Evolutionary conservation across 495 filamentous ascomycete species (phyloP).

Genomic region (Bacidia gigantensis): DNA sequence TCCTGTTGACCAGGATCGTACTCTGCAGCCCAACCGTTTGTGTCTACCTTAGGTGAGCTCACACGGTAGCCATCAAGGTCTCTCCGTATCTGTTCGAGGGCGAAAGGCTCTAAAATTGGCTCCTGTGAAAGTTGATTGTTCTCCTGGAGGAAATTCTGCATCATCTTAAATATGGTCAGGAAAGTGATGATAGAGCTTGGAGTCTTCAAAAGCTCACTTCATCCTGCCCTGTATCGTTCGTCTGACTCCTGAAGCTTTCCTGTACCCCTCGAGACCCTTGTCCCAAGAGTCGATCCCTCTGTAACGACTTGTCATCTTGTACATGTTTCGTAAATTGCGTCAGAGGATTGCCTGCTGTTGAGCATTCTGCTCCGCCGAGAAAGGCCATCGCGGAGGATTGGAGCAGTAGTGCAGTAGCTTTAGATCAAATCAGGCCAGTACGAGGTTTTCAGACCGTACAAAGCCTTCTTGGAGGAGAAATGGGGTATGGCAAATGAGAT

Average conservation of each 20-base stretch:
- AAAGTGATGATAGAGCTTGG: neutral
- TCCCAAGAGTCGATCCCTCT: conserved; percentile 74
- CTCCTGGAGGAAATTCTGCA: conserved; percentile 84
- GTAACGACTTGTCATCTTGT: conserved; percentile 84
- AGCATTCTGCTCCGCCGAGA: conserved; percentile 90
- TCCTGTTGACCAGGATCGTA: conserved; percentile 55
- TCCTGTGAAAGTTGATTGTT: conserved; percentile 42
- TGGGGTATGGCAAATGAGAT: neutral
- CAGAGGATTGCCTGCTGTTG: conserved; percentile 87
- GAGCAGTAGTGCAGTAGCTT: neutral
- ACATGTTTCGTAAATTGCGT: conserved; percentile 93
- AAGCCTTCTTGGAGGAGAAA: neutral
- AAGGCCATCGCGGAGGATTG: conserved; percentile 58
- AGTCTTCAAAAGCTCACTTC: conserved; percentile 32
- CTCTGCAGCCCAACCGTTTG: conserved; percentile 56
- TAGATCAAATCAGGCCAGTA: neutral
- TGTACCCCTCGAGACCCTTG: conserved; percentile 47
- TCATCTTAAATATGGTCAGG: conserved; percentile 45
- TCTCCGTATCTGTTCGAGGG: conserved; percentile 56
- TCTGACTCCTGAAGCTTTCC: conserved; percentile 48
- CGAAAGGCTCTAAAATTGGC: conserved; percentile 38
- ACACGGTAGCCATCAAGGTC: conserved; percentile 48
- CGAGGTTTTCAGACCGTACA: neutral
- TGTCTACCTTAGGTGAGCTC: conserved; percentile 37
- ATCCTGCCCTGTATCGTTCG: conserved; percentile 47